Evolutionary conservation across 345 rosid genomes (phyloP), one percentile per base, ranked within the genome.

Genomic region (Ailanthus altissimus): DNA sequence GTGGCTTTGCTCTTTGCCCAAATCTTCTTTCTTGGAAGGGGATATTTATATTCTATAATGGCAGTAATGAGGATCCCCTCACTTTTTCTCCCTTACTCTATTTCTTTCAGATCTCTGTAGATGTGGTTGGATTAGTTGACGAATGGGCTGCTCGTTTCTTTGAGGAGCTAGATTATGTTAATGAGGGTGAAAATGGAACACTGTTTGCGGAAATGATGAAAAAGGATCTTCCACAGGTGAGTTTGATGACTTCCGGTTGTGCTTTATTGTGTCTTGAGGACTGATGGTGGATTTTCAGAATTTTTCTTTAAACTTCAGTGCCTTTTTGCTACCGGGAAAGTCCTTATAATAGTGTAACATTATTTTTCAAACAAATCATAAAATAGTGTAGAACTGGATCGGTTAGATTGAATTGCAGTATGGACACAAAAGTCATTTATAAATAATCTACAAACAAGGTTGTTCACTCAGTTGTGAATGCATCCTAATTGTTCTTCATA

Each of bases 91-190:
- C 13, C 25, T 59, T 43, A 12, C 23, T 61, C 47, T 61, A 32
- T 32, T 51, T 64, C 43, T 28, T 67, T 76, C 83, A 93, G 99
- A 81, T 95, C 61, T 88, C 97, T 12, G n/a, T 93, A 67, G 98
- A 95, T 81, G 91, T 95, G 77, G 99, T 95, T 83, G 99, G 98
- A 20, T 80, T 95, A 85, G 98, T 95, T 81, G 99, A 95, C 87
- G 99, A 95, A 86, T 95, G 99, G 98, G 97, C 99, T 72, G 92
- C 98, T 80, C 97, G 99, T 20, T 95, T 95, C 75, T 95, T 95
- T 74, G 99, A 95, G 84, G 99, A 95, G 89, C 85, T 95, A 73
- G 99, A 95, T 84, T 95, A 95, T 89, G 82, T 95, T 80, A 93
- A 89, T 14, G 98, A 95, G 89, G 99, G 99, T 74, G 92, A 91